Base-by-base conservation (phyloP, 2,329 filamentous ascomycete genomes). In the Sphaerostilbella broomeana region DNA sequence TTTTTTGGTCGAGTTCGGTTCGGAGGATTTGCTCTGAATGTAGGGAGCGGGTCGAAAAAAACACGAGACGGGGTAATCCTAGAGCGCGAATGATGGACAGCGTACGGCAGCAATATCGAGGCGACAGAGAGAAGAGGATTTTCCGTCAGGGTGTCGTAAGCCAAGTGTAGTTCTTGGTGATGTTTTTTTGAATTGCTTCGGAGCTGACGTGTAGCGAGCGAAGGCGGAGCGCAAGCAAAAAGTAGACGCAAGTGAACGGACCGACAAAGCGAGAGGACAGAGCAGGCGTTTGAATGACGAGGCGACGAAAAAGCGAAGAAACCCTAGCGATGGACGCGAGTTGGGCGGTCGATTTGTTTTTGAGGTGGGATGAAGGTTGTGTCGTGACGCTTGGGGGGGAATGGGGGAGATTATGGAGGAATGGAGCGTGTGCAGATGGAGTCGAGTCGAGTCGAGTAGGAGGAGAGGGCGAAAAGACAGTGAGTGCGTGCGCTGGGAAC, bases 311-410 rank as follows among this genome's bases (percentile, higher is more conserved):
- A n/a, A n/a, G n/a, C n/a, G n/a, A n/a, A n/a, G n/a, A n/a, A 25
- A 12, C 22, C 25, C 35, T 21, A 26, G 31, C 38, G 38, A 40
- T 35, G 38, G 38, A 30, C 32, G 38, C 31, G 38, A 24, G 38
- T 35, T 40, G 38, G 38, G 22, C 22, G 8, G 22, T 25, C 8
- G 12, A 9, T 25, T 12, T 19, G 21, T 34, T 34, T 27, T 17
- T n/a, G 28, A 19, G 9, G 13, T 13, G 26, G 26, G n/a, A 28
- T 15, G n/a, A n/a, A n/a, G 22, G 22, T 8, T 25, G 22, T 24
- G 22, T 24, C n/a, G n/a, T n/a, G n/a, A n/a, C n/a, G 22, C 12
- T 25, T 25, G 26, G 26, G n/a, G 26, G 13, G 26, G 26, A 28
- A 24, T 24, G 19, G 11, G 11, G n/a, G 20, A 21, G 20, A 20